Evolutionary conservation across 257 asterid genomes (phyloP), one percentile per base, ranked within the genome.

Genomic region (Solanum chaucha): DNA sequence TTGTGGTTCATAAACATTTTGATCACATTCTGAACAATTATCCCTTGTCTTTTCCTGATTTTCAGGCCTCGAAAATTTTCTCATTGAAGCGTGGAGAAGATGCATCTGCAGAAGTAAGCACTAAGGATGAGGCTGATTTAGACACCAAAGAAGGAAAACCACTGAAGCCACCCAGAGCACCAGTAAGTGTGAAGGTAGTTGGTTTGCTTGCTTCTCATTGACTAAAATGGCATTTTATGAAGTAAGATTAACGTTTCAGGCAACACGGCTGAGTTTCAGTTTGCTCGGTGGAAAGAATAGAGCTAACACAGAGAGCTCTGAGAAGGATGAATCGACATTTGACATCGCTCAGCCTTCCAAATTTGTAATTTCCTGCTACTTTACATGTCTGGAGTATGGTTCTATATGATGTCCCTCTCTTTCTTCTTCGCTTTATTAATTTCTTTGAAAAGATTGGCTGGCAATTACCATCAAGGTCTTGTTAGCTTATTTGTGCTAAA

Each of bases 91-190:
- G 70, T 48, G 94, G 90, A 87, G 94, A 90, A 36, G 90, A 40
- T 41, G 72, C 89, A 28, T 58, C 75, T 87, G 88, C 85, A 88
- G 64, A 72, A 80, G 41, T 72, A 17, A 41, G 87, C 51, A 86
- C 87, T 35, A 46, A 15, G 30, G 94, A 93, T 90, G 91, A 88
- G 72, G 88, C 84, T 14, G 93, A 90, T 73, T 78, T 78, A 48
- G 92, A 88, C 28, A 87, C 34, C 88, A 89, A 85, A 13, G 91
- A 91, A 87, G 86, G 38, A 10, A 93, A 87, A 86, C 88, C 88
- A 48, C 94, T 92, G 64, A 92, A 89, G 91, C 96, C 97, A 2
- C 95, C 95, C 13, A 91, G 88, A 92, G 90, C 91, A 88, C 97
- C 94, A 4, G 98, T 93, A 87, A 91, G 96, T 90, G 72, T 68